phyloP scores from a whole-genome alignment of 768 basidiomycete species.

The Amanita pallidorosea region DNA sequence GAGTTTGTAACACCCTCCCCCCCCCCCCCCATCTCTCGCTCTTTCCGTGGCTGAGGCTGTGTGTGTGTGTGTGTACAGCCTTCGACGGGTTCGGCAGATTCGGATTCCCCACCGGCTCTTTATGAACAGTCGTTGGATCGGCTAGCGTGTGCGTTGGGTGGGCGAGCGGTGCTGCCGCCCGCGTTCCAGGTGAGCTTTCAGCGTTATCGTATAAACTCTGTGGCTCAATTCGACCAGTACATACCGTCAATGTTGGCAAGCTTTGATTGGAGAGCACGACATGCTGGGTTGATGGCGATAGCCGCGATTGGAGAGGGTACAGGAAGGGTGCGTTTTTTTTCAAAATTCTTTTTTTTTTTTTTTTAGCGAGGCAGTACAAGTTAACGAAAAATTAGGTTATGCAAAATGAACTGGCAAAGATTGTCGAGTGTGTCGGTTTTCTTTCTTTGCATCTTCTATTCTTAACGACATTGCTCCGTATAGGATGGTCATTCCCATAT shows the following conservation, averaged over 20 bases:
- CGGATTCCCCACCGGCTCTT: constrained; percentile 57
- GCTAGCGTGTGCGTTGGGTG: constrained; percentile 71
- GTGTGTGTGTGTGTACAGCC: constrained; percentile 37
- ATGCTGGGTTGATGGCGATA: constrained; percentile 82
- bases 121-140: constrained; percentile 82
- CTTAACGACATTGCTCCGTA: neutral
- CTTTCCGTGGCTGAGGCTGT: neutral
- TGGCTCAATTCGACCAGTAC: constrained; percentile 23
- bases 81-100: constrained; percentile 41
- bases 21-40: constrained; percentile 4
- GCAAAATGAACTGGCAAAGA: constrained; percentile 72
- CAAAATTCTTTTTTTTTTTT: no score
- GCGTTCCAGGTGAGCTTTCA: constrained; percentile 46
- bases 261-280: constrained; percentile 77
- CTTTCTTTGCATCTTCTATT: neutral
- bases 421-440: constrained; percentile 53
- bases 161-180: constrained; percentile 62
- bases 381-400: constrained; percentile 37
- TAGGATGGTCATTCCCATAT: constrained; percentile 70
- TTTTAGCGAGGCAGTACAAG: neutral
- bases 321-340: constrained; percentile 34
- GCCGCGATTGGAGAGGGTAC: constrained; percentile 82
- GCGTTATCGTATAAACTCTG: neutral
- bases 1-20: constrained; percentile 17
- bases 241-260: constrained; percentile 76